Evolutionary conservation across 208 protist species (phyloP).

Genomic region (Leishmania guyanensis): DNA sequence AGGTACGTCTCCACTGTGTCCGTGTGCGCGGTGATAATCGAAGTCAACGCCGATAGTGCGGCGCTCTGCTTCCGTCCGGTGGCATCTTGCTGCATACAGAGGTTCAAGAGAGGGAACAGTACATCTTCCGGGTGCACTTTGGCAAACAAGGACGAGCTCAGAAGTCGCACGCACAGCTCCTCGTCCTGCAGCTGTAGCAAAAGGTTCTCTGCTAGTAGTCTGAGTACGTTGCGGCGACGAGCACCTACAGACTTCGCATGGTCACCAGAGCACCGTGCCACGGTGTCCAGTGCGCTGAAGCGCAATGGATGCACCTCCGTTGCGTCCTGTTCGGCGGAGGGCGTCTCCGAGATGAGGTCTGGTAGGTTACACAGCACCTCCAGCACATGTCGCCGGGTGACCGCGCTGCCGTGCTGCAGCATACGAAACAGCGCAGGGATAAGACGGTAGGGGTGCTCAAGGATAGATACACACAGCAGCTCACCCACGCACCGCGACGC

Average conservation of each 20-base stretch:
- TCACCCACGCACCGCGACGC: conserved; percentile 67
- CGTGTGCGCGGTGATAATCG: conserved; percentile 58
- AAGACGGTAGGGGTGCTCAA: conserved; percentile 63
- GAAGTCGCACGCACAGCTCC: conserved; percentile 71
- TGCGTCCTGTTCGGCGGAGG: neutral
- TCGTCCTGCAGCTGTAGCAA: conserved; percentile 77
- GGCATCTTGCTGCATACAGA: conserved; percentile 53
- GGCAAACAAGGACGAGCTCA: conserved; percentile 69
- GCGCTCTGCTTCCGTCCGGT: conserved; percentile 56
- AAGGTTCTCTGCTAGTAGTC: conserved; percentile 73
- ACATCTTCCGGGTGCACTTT: conserved; percentile 82
- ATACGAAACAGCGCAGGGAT: conserved; percentile 79
- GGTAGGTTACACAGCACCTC: conserved; percentile 76
- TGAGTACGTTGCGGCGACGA: conserved; percentile 56
- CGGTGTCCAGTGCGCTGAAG: neutral
- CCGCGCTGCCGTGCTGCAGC: conserved; percentile 51
- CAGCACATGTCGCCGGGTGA: conserved; percentile 67
- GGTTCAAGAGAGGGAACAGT: conserved; percentile 59
- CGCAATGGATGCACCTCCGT: neutral
- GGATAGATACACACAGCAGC: conserved; percentile 61
- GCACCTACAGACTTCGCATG: neutral
- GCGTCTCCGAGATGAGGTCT: conserved; percentile 16
- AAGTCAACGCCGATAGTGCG: conserved; percentile 42
- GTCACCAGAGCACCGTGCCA: neutral
- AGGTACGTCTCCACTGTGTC: conserved; percentile 25